A percentile compares a stretch with the other conserved stretches of the same genome.
These are phyloP conservation scores for Thalassiosira livingstoniorum DNA, from an alignment of 352 stramenopile species.

Conservation along the genomic window DNA sequence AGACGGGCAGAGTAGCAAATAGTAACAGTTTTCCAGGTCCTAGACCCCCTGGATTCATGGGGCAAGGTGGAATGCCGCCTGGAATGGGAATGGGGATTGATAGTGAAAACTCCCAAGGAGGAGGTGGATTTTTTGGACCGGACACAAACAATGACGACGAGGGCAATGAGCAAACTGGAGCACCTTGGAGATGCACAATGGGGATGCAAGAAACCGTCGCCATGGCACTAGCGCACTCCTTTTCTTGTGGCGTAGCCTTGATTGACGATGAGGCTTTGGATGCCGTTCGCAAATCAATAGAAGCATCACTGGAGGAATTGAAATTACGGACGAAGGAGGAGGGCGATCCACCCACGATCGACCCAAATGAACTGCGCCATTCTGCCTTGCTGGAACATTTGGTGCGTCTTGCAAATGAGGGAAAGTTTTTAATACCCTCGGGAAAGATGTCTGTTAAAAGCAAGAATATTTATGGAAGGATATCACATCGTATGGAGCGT, in stretches of 20 bases:
- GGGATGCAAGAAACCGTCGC: slow-evolving; percentile 83
- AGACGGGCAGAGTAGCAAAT: background rate
- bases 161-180: slow-evolving; percentile 15
- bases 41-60: slow-evolving; percentile 14
- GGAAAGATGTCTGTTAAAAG: background rate
- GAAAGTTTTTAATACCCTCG: slow-evolving; percentile 44
- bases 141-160: slow-evolving; percentile 31
- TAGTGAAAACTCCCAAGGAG: background rate
- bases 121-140: slow-evolving; percentile 42
- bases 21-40: background rate
- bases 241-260: slow-evolving; percentile 75
- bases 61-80: slow-evolving; percentile 14
- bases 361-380: slow-evolving; percentile 70
- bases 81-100: slow-evolving; percentile 33
- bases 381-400: slow-evolving; percentile 70
- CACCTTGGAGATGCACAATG: slow-evolving; percentile 62
- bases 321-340: slow-evolving; percentile 14
- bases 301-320: slow-evolving; percentile 42
- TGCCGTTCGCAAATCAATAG: slow-evolving; percentile 60
- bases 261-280: slow-evolving; percentile 78
- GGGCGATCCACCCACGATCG: slow-evolving; percentile 36
- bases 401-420: slow-evolving; percentile 67
- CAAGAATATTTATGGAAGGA: slow-evolving; percentile 49
- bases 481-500: slow-evolving; percentile 76
- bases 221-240: slow-evolving; percentile 80